Evolutionary conservation across 345 rosid genomes (phyloP).

Genomic region (Bruguiera parviflora): DNA sequence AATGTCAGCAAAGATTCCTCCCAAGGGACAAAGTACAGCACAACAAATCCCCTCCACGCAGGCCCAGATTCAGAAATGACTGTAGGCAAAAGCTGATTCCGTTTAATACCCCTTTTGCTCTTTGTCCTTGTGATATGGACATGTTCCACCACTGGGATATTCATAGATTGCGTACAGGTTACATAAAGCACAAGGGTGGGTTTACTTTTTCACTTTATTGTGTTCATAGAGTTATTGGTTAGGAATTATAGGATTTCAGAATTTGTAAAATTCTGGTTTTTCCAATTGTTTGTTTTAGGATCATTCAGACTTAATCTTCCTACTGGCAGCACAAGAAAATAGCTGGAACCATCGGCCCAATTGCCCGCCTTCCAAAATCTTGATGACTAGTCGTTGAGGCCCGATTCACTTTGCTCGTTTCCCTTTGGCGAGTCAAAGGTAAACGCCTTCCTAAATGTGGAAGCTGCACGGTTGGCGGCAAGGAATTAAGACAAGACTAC

Average conservation of each 20-base stretch:
- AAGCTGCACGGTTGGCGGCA: too few species aligned
- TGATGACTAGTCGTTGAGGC: too few species aligned
- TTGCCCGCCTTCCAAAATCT: too few species aligned
- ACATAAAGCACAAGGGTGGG: not conserved
- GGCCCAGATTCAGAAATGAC: conserved; percentile 16
- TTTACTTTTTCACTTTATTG: not conserved
- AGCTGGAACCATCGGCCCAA: too few species aligned
- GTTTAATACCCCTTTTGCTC: not conserved
- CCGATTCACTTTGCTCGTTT: too few species aligned
- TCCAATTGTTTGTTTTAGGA: not conserved
- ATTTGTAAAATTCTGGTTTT: not conserved
- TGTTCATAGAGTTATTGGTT: not conserved
- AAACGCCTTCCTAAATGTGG: too few species aligned
- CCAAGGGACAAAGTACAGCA: conserved; percentile 27
- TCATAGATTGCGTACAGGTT: not conserved
- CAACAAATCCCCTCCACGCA: conserved; percentile 17
- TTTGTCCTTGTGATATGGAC: not conserved
- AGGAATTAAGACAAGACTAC: too few species aligned
- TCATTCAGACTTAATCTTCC: not conserved
- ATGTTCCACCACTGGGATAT: not conserved
- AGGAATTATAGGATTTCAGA: conserved; percentile 3
- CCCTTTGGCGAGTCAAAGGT: too few species aligned
- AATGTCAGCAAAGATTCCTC: conserved; percentile 38
- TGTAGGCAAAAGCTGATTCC: not conserved
- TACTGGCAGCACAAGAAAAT: too few species aligned